Conservation (phyloP, 2,329 filamentous ascomycete genomes). For the Grosmannia clavigera region DNA sequence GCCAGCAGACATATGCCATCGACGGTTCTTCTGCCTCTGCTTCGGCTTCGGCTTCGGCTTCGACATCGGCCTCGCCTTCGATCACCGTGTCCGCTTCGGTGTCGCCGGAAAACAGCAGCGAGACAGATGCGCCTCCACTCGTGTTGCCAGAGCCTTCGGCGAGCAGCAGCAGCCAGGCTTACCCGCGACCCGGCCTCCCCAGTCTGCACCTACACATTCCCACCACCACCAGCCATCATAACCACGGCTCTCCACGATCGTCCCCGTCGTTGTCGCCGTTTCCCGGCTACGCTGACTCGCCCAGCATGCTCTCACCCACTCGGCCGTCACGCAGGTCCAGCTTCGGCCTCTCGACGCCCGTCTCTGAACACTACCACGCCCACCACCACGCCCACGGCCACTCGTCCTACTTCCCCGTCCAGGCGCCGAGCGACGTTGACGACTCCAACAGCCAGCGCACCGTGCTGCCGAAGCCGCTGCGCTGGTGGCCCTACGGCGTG, state of each 20-base stretch:
- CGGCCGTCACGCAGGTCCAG: conserved; percentile 33
- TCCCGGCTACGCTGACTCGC: conserved; percentile 52
- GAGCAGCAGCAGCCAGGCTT: not conserved
- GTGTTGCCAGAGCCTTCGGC: not conserved
- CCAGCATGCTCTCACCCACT: conserved; percentile 28
- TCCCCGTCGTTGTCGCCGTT: conserved; percentile 49
- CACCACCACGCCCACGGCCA: not conserved
- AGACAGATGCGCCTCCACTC: not conserved
- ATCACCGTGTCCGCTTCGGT: too few relatives aligned
- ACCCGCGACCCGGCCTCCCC: not conserved
- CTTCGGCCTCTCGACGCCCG: conserved; percentile 34
- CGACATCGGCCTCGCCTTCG: not conserved
- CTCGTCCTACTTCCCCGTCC: conserved; percentile 19
- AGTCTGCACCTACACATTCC: conserved; percentile 35
- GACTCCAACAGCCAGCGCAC: conserved; percentile 18
- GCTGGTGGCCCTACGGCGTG: conserved; percentile 71
- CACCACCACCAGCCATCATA: not conserved
- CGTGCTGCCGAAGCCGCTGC: conserved; percentile 34
- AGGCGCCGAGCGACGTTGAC: conserved; percentile 18
- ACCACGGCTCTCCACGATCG: conserved; percentile 25
- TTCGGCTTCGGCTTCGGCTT: not conserved
- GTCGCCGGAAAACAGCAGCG: not conserved
- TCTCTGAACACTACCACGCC: conserved; percentile 18
- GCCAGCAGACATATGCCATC: too few relatives aligned
- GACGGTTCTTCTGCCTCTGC: too few relatives aligned